phyloP scores from a whole-genome alignment of 2,329 filamentous ascomycete species.

The Paecilomyces fulvus region DNA sequence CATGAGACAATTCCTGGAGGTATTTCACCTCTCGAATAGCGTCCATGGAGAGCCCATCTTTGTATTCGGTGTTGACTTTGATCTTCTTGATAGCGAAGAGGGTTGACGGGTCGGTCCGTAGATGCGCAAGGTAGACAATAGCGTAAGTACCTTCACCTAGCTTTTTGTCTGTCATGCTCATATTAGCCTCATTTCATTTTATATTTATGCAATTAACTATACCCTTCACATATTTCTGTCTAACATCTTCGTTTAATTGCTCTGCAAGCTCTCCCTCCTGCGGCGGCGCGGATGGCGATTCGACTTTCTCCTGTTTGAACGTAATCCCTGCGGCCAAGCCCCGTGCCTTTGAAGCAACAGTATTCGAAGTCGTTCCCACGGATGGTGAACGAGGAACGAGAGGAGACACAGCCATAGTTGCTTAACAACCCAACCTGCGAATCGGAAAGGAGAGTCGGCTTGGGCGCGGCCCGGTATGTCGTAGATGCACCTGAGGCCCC shows the following conservation, averaged over 20 bases:
- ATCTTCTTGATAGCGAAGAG: slow-evolving; percentile 63
- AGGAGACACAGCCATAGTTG: slow-evolving; percentile 35
- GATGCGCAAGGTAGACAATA: slow-evolving; percentile 82
- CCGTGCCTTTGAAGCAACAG: slow-evolving; percentile 25
- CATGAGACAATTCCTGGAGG: slow-evolving; percentile 85
- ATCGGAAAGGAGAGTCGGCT: background rate
- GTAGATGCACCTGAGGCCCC: background rate
- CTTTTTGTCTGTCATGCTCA: slow-evolving; percentile 57
- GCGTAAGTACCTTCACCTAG: slow-evolving; percentile 96
- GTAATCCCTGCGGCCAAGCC: slow-evolving; percentile 22
- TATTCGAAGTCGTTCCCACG: slow-evolving; percentile 21
- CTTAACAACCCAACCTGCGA: background rate
- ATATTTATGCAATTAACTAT: slow-evolving; percentile 8
- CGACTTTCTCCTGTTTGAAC: slow-evolving; percentile 10
- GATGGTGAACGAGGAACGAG: slow-evolving; percentile 31
- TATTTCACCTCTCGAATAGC: slow-evolving; percentile 93
- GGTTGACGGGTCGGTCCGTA: slow-evolving; percentile 60
- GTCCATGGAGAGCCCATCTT: slow-evolving; percentile 87
- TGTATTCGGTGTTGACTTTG: slow-evolving; percentile 53
- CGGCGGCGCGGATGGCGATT: slow-evolving; percentile 10
- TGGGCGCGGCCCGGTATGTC: background rate
- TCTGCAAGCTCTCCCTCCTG: slow-evolving; percentile 48
- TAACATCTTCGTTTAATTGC: slow-evolving; percentile 72
- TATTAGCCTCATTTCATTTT: background rate
- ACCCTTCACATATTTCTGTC: slow-evolving; percentile 86